Base-by-base conservation (phyloP, 257 asterid genomes). In the Galeopsis tetrahit region DNA sequence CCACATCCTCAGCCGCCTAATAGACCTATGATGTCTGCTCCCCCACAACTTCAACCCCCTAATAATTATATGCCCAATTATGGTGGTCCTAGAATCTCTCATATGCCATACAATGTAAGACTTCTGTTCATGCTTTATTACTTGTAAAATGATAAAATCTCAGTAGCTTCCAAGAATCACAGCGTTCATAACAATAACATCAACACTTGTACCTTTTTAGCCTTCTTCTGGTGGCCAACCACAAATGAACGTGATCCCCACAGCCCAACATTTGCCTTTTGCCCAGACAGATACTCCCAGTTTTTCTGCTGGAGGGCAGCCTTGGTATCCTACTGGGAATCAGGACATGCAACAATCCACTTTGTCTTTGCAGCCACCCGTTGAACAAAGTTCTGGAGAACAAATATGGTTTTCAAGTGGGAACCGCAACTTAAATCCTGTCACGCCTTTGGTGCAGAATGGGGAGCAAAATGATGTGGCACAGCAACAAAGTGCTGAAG, bases 291-390 rank as follows among this genome's bases (percentile, higher is more conserved):
- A 78, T 43, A 46, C 81, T 53, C 77, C 85, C n/a, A 81, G 59
- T 79, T 81, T 75, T 81, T 65, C 87, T 28, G 79, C 78, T 15
- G 86, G 81, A 43, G 90, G 85, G 44, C 97, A 90, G 59, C 85
- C 91, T 55, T 88, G 95, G 97, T 77, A 59, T 82, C 69, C 88
- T 39, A 77, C 72, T 73, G 90, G 92, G 71, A 86, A 69, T 81
- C 97, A 85, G 75, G 85, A 78, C 66, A 56, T 76, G 63, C 87
- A 81, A 70, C 87, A 81, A 70, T 72, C 87, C 33, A 77, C 61
- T 73, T 65, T 81, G 52, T 86, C 86, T 67, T 62, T 75, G 49
- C 88, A 80, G 70, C 90, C 82, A 76, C 72, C 76, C 15, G 76
- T 61, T 66, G 85, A 82, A 66, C 87, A 80, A 80, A 71, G 61